Evolutionary conservation across 306 rosid genomes (phyloP), one percentile per base, ranked within the genome.

Genomic region (Bauhinia variegata): DNA sequence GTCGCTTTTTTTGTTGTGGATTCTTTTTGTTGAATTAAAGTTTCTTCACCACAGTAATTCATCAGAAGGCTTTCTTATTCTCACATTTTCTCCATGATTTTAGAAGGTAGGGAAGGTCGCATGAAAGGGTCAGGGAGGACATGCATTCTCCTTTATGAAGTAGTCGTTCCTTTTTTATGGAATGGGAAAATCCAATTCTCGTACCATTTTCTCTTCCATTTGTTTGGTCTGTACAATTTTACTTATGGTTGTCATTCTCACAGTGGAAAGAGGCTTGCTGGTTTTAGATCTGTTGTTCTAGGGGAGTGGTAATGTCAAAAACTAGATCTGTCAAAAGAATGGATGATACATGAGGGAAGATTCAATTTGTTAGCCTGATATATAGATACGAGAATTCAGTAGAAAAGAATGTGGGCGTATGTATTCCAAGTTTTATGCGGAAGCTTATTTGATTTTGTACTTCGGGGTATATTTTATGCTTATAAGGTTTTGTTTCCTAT

Each of bases 31-130:
- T 18, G 13, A 60, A 41, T 18, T 59, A 32, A 17, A 17, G 5
- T 30, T 28, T 59, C 64, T 44, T 11, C 10, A 37, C 6, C 32
- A 10, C 11, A 11, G 23, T 9, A 41, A 8, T 5, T 38, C 17
- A 31, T 59, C 13, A 4, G 28, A 42, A 11, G 50, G 12, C 8
- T 60, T 18, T 39, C 7, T 9, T 10, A 34, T 39, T 60, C 8
- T 3, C 32, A 11, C 36, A 19, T 30, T 46, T 44, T 54, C n/a
- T n/a, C n/a, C n/a, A n/a, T n/a, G n/a, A n/a, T n/a, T n/a, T n/a
- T n/a, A n/a, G n/a, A n/a, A n/a, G n/a, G 47, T 61, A 57, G 53
- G 6, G 30, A 73, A 63, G 13, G 17, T 74, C 31, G 33, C 56
- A 55, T 44, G 13, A 41, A 68, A 42, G 46, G 41, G 33, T 48